These are phyloP conservation scores for Aphanomyces cochlioides DNA, from an alignment of 352 stramenopile species.

Conservation along the genomic window DNA sequence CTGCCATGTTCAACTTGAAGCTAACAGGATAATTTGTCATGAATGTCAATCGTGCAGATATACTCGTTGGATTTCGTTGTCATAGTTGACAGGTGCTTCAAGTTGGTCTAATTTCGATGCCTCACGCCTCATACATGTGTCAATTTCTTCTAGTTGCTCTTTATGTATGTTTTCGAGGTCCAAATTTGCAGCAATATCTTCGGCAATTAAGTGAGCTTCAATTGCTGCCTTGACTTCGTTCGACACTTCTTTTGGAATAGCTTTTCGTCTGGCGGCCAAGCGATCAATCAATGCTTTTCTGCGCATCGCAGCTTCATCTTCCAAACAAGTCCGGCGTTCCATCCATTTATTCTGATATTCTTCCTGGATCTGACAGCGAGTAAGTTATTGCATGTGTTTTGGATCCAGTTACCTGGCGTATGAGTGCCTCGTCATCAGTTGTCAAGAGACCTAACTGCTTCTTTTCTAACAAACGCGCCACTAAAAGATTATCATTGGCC, in stretches of 20 bases:
- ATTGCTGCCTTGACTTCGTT: constrained; percentile 31
- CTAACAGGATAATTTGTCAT: background rate
- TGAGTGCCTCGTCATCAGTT: background rate
- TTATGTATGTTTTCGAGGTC: constrained; percentile 26
- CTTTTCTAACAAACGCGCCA: constrained; percentile 16
- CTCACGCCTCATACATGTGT: constrained; percentile 15
- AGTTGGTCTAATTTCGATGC: background rate
- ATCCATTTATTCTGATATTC: background rate
- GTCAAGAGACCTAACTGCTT: background rate
- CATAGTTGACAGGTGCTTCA: constrained; percentile 31
- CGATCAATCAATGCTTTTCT: constrained; percentile 30
- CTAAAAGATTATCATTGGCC: background rate
- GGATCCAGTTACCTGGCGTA: background rate
- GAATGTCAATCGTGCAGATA: constrained; percentile 16
- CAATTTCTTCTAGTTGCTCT: constrained; percentile 31
- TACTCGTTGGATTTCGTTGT: constrained; percentile 34
- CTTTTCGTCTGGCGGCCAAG: constrained; percentile 29
- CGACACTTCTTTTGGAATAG: constrained; percentile 30
- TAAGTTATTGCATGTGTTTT: too few species aligned
- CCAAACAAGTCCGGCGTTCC: constrained; percentile 31
- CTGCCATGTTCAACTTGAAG: constrained; percentile 9
- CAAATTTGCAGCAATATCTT: constrained; percentile 23
- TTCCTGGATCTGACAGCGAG: background rate
- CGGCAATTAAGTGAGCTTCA: background rate
- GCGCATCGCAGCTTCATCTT: constrained; percentile 34